Percentiles rank a stretch among this genome's conserved stretches.
Evolutionary conservation across 306 rosid species (phyloP).

Genomic region (Citrullus mucosospermus): DNA sequence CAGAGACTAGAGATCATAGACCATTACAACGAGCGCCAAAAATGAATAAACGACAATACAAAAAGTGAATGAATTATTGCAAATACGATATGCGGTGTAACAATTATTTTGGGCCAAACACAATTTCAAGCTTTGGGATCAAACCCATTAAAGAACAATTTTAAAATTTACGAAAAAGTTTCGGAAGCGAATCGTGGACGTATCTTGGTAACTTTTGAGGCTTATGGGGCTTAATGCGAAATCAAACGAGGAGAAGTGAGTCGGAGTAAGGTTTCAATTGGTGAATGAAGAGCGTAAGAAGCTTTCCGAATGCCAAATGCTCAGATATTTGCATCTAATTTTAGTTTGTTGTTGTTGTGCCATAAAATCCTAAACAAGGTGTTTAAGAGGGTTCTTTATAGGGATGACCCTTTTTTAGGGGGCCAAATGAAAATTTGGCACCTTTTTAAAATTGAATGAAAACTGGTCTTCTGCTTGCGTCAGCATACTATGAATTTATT

Average conservation of each 20-base stretch:
- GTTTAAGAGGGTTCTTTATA: not conserved
- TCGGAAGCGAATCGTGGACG: not conserved
- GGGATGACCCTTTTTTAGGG: too few relatives aligned
- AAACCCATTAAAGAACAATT: not conserved
- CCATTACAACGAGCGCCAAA: not conserved
- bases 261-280: not conserved
- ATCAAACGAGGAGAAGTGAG: not conserved
- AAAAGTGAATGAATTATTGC: not conserved
- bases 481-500: too few relatives aligned
- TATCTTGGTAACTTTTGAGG: not conserved
- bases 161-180: not conserved
- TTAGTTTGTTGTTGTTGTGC: not conserved
- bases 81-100: not conserved
- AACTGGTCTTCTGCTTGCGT: too few relatives aligned
- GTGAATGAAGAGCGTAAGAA: not conserved
- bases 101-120: not conserved
- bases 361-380: not conserved
- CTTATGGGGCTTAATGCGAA: not conserved
- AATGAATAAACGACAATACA: not conserved
- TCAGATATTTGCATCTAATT: not conserved
- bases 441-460: too few relatives aligned
- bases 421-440: too few relatives aligned
- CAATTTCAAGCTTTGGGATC: not conserved
- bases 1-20: not conserved
- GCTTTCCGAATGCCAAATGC: not conserved